These are phyloP conservation scores for Amphirosellinia nigrospora DNA, from an alignment of 495 filamentous ascomycete genomes.

Conservation along the genomic window DNA sequence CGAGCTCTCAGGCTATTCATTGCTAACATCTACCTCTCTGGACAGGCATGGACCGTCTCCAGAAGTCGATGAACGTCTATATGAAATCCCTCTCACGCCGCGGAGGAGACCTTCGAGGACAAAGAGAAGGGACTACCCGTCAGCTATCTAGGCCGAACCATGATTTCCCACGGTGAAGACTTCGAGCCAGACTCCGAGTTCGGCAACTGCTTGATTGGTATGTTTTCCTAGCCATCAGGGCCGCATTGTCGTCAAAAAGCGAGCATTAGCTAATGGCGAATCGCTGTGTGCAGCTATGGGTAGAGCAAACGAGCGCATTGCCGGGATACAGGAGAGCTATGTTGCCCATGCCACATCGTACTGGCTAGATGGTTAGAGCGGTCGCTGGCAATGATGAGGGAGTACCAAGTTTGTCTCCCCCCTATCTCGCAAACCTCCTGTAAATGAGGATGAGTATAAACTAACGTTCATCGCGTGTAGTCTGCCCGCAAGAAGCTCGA, in stretches of 20 bases:
- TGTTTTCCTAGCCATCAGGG: conserved; percentile 33
- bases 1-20: not conserved
- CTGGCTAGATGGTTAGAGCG: conserved; percentile 94
- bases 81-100: conserved; percentile 90
- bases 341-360: conserved; percentile 78
- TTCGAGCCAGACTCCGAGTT: conserved; percentile 92
- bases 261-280: not conserved
- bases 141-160: conserved; percentile 80
- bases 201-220: conserved; percentile 84
- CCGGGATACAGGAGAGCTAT: conserved; percentile 85
- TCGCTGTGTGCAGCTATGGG: conserved; percentile 66
- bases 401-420: conserved; percentile 72
- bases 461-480: conserved; percentile 49
- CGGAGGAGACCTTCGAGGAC: conserved; percentile 84
- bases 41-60: conserved; percentile 87
- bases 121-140: conserved; percentile 78
- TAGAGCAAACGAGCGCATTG: conserved; percentile 85
- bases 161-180: conserved; percentile 92
- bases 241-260: not conserved
- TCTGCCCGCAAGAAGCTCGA: conserved; percentile 94
- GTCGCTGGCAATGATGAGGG: conserved; percentile 93
- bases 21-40: conserved; percentile 6
- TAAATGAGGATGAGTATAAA: not conserved
- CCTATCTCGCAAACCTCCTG: not conserved
- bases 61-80: conserved; percentile 86